Evolutionary conservation across 257 asterid species (phyloP).

Genomic region (Capsicum pubescens): DNA sequence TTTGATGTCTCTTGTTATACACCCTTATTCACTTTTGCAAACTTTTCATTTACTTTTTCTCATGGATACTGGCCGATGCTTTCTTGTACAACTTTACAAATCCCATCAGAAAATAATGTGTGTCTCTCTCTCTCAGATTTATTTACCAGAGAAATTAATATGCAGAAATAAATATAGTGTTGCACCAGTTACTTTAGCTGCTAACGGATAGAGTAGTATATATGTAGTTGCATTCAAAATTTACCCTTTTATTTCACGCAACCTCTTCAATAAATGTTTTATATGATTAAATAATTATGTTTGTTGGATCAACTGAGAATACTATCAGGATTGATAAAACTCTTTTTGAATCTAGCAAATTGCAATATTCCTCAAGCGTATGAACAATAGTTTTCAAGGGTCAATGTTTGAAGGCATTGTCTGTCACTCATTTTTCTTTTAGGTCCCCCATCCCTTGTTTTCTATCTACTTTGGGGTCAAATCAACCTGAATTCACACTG

Average conservation of each 20-base stretch:
- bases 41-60: slow-evolving; percentile 49
- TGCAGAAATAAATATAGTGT: too few relatives aligned
- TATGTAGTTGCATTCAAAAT: not conserved
- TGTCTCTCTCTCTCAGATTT: not conserved
- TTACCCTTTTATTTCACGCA: not conserved
- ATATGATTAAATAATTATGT: not conserved
- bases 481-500: too few relatives aligned
- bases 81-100: slow-evolving; percentile 7
- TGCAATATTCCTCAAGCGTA: not conserved
- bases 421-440: not conserved
- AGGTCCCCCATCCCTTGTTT: too few relatives aligned
- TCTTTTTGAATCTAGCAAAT: not conserved
- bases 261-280: not conserved
- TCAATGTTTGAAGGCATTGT: not conserved
- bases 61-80: slow-evolving; percentile 18
- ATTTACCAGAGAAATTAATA: not conserved
- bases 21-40: slow-evolving; percentile 42
- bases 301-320: too few relatives aligned
- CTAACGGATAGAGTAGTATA: too few relatives aligned
- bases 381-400: not conserved
- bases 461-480: too few relatives aligned
- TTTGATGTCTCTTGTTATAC: slow-evolving; percentile 62
- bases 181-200: too few relatives aligned
- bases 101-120: not conserved
- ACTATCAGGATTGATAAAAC: too few relatives aligned